Conservation (phyloP, 768 basidiomycete species). For the Inosperma sp. region DNA sequence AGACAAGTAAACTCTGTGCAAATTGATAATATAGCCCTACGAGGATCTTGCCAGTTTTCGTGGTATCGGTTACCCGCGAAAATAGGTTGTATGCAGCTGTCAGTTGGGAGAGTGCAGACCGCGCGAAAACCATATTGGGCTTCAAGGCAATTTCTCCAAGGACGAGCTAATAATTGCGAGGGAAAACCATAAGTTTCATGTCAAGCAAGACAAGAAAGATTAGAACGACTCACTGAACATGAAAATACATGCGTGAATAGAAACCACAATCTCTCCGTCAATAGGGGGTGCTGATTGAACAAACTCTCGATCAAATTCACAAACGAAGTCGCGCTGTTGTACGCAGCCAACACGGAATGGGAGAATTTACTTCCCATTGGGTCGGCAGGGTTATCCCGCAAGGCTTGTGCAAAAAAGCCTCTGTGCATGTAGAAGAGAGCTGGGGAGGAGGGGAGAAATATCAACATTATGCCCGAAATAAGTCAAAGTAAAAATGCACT, state of each 20-base stretch:
- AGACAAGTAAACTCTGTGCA: conserved; percentile 1
- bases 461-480: neutral
- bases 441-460: conserved; percentile 21
- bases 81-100: conserved; percentile 60
- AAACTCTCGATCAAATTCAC: conserved; percentile 61
- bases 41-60: conserved; percentile 55
- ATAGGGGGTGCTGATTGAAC: conserved; percentile 58
- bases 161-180: no score
- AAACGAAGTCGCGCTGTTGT: conserved; percentile 64
- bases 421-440: conserved; percentile 72
- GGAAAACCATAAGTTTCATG: no score
- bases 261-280: conserved; percentile 72
- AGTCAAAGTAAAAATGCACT: conserved; percentile 24
- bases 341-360: conserved; percentile 63
- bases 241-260: conserved; percentile 70
- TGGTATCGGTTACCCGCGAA: conserved; percentile 46
- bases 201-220: conserved; percentile 3
- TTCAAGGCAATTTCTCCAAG: conserved; percentile 66
- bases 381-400: conserved; percentile 58
- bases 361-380: conserved; percentile 68
- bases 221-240: conserved; percentile 47
- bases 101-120: conserved; percentile 63
- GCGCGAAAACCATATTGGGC: conserved; percentile 58
- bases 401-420: conserved; percentile 66
- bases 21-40: conserved; percentile 32